These are phyloP conservation scores for Echites panduratus DNA, from an alignment of 257 asterid genomes.

Conservation along the genomic window DNA sequence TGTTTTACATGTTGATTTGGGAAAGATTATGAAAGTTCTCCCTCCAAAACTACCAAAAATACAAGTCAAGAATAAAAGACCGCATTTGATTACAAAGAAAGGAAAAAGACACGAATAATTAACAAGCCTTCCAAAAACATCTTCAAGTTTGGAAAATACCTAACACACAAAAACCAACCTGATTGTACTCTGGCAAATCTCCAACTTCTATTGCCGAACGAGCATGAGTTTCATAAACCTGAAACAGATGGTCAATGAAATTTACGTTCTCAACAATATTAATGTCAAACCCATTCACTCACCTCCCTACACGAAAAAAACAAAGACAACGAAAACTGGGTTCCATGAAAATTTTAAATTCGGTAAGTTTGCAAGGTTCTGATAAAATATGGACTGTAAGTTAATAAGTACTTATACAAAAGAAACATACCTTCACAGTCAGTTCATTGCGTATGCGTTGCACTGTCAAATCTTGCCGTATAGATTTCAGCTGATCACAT, in stretches of 20 bases:
- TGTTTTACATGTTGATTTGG: no score
- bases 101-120: background rate
- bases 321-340: background rate
- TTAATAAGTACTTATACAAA: constrained; percentile 6
- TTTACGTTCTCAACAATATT: background rate
- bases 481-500: constrained; percentile 98
- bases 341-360: background rate
- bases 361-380: no score
- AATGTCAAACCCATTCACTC: background rate
- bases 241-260: constrained; percentile 22
- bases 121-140: constrained; percentile 9
- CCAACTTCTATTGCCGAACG: constrained; percentile 91
- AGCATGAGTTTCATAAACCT: constrained; percentile 99
- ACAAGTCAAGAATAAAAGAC: background rate
- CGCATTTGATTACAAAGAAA: background rate
- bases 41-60: background rate
- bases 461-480: constrained; percentile 97
- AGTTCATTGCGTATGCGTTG: constrained; percentile 87
- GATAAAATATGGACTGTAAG: background rate
- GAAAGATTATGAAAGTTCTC: background rate
- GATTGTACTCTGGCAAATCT: constrained; percentile 90
- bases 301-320: background rate
- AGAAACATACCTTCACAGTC: constrained; percentile 68
- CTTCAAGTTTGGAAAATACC: background rate
- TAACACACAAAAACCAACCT: constrained; percentile 41